Evolutionary conservation across 345 rosid genomes (phyloP).

Genomic region (Syzygium oleosum): DNA sequence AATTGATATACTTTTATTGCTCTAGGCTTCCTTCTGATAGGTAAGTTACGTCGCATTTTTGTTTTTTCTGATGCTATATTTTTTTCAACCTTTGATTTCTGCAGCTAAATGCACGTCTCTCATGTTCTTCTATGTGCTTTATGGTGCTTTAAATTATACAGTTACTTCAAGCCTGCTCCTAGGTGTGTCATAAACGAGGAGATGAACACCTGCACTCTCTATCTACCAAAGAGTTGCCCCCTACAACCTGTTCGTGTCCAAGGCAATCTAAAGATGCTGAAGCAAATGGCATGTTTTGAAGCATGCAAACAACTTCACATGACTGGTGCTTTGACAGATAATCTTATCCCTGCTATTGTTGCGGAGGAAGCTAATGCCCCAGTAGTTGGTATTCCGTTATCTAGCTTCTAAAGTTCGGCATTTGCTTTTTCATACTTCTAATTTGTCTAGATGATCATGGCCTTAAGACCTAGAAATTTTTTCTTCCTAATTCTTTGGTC

Average conservation of each 20-base stretch:
- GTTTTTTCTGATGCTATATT: not conserved
- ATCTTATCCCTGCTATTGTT: conserved; percentile 73
- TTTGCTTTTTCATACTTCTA: not conserved
- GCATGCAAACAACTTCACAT: conserved; percentile 69
- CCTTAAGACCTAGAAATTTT: not conserved
- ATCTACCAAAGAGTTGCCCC: conserved; percentile 75
- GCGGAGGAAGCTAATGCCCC: conserved; percentile 37
- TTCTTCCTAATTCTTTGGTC: not conserved
- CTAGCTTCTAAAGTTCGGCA: not conserved
- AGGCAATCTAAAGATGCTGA: conserved; percentile 30
- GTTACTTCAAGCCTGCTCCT: conserved; percentile 79
- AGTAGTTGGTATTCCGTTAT: conserved; percentile 22
- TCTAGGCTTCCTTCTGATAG: conserved; percentile 84
- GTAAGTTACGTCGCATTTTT: conserved; percentile 27
- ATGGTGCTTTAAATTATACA: conserved; percentile 8
- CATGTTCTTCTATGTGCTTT: not conserved
- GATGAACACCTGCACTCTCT: conserved; percentile 29
- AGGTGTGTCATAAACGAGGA: conserved; percentile 41
- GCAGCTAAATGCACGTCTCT: not conserved
- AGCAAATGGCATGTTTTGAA: conserved; percentile 72
- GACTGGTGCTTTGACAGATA: conserved; percentile 67
- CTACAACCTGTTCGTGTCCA: conserved; percentile 24
- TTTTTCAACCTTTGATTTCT: not conserved
- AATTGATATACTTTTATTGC: conserved; percentile 67
- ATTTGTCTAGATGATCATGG: not conserved